phyloP scores from a whole-genome alignment of 768 basidiomycete species.

The Psilocybe cubensis region DNA sequence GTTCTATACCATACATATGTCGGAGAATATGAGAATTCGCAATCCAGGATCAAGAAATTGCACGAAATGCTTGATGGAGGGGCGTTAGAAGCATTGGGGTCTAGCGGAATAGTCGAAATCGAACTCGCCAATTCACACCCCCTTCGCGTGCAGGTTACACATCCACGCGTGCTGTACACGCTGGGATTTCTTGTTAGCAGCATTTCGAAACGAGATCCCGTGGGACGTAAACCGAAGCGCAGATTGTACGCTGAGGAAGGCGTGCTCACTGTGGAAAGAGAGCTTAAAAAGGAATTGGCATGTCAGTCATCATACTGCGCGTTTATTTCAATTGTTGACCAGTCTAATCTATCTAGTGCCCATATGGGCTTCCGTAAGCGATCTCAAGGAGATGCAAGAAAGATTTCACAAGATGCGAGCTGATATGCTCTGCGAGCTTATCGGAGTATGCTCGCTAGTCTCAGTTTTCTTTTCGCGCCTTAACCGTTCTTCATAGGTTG shows the following conservation, averaged over 20 bases:
- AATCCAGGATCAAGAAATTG: conserved; percentile 56
- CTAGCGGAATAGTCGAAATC: conserved; percentile 39
- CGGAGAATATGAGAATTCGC: conserved; percentile 50
- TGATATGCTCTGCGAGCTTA: conserved; percentile 72
- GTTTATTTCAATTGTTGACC: not conserved
- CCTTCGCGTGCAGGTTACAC: conserved; percentile 62
- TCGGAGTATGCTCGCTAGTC: conserved; percentile 48
- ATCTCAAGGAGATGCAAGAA: conserved; percentile 50
- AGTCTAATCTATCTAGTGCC: conserved; percentile 43
- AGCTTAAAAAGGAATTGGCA: conserved; percentile 41
- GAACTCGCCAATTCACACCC: conserved; percentile 42
- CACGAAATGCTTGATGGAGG: conserved; percentile 73
- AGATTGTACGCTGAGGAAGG: conserved; percentile 73
- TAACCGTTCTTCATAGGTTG: conserved; percentile 43
- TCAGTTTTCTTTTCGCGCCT: not conserved
- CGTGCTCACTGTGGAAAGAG: conserved; percentile 50
- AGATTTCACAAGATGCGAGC: conserved; percentile 67
- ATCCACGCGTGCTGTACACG: conserved; percentile 65
- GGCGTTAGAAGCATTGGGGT: conserved; percentile 40
- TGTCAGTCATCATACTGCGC: conserved; percentile 32
- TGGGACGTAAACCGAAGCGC: conserved; percentile 75
- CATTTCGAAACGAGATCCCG: conserved; percentile 70
- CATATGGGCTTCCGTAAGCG: conserved; percentile 53
- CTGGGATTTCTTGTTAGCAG: conserved; percentile 71
- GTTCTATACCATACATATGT: conserved; percentile 65